Evolutionary conservation across 768 basidiomycete species (phyloP).

Genomic region (Glaciozyma antarctica): DNA sequence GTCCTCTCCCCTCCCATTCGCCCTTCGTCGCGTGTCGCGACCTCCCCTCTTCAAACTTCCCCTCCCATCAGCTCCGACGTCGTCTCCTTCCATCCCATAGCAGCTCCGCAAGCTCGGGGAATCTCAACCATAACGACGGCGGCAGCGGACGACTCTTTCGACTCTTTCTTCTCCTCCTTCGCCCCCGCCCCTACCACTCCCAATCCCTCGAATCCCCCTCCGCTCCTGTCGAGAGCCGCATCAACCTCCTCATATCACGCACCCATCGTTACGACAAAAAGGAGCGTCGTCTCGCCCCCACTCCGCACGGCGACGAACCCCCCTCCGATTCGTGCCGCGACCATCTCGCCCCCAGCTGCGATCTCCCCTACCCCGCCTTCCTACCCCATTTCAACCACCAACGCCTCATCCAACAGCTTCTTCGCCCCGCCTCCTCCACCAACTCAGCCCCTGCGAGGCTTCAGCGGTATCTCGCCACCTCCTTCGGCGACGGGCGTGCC

Average conservation of each 20-base stretch:
- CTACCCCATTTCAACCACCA: no score
- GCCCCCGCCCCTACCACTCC: not conserved
- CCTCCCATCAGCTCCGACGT: not conserved
- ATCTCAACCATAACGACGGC: not conserved
- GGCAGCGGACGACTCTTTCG: slow-evolving; percentile 3
- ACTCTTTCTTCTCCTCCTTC: slow-evolving; percentile 28
- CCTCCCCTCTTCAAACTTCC: not conserved
- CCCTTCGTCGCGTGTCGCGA: not conserved
- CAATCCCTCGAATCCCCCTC: not conserved
- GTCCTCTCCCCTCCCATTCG: not conserved
- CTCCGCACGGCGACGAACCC: slow-evolving; percentile 12
- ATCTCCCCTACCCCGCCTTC: not conserved
- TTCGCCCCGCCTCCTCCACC: slow-evolving; percentile 28
- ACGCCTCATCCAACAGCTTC: not conserved
- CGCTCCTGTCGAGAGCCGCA: not conserved
- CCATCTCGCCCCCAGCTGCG: not conserved
- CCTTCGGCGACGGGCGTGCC: not conserved
- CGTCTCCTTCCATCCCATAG: not conserved
- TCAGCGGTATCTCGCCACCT: slow-evolving; percentile 2
- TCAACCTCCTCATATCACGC: not conserved
- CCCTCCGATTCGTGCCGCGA: not conserved
- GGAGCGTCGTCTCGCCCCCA: not conserved
- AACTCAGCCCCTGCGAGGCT: slow-evolving; percentile 13
- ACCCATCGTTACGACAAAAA: not conserved
- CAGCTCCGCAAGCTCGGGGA: slow-evolving; percentile 1